Base-by-base conservation (phyloP, 1,139 yeast genomes). In the Suzukiozyma palmioleophila region DNA sequence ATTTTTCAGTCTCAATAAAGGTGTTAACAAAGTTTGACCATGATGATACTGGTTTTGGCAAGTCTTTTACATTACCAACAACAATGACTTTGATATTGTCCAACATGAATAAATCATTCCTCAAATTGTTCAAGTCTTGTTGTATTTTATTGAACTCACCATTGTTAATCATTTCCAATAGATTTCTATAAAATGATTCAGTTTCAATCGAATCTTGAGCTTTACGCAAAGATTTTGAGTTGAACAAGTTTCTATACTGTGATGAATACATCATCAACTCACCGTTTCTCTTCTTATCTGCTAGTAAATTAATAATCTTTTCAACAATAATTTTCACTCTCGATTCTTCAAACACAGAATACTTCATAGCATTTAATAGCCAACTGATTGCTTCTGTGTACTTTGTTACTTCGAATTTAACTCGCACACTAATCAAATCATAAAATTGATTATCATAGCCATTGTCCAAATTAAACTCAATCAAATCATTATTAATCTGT, bases 231-330 rank as follows among this genome's bases (percentile, higher is more conserved):
- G 96, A 82, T 41, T 81, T 66, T 14, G 73, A 72, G 13, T 75
- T 70, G 46, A 75, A 79, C 31, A 78, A 59, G 13, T 74, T 64
- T 49, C 83, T 72, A 48, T 73, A 69, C 27, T 78, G 70, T 10
- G 84, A 59, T 1, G 95, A 83, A 43, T 73, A 65, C 64, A 88
- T 65, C 79, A 90, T 82, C 3, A 73, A 60, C 37, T 78, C 78
- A 16, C 95, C 97, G 50, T 78, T 79, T 56, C 98, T 79, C 59
- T 89, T 90, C 33, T 74, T 67, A 41, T 88, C 96, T 0, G 96
- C 84, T 35, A 92, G 62, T 0, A 86, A 73, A 51, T 84, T 86
- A 44, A 89, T 63, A 37, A 84, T 69, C 53, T 86, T 87, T 47
- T 89, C 95, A 36, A 90, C 57, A 21, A 84, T 71, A 21, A 87